Evolutionary conservation across 495 filamentous ascomycete genomes (phyloP).

Genomic region (Mytilinidion resinicola): DNA sequence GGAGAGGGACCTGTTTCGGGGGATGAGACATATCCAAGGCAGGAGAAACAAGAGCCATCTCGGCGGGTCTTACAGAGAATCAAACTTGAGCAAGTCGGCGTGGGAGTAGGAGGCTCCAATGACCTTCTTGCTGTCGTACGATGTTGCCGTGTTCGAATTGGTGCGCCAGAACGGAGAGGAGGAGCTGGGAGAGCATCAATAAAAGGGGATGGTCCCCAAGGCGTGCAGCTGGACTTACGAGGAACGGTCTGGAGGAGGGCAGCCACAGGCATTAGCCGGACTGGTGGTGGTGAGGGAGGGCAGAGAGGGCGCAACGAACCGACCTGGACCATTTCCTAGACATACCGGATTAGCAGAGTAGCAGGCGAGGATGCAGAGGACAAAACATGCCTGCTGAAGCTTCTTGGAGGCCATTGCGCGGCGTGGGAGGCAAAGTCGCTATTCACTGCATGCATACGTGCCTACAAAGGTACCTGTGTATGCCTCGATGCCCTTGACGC

Average conservation of each 20-base stretch:
- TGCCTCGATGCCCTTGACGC: neutral
- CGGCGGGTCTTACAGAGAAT: constrained; percentile 51
- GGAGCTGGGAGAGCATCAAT: constrained; percentile 9
- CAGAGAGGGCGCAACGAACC: constrained; percentile 57
- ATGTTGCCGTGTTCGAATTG: constrained; percentile 45
- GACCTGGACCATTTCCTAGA: constrained; percentile 98
- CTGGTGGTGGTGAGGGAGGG: constrained; percentile 22
- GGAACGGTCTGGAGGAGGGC: constrained; percentile 46
- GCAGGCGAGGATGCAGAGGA: neutral
- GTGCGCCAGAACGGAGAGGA: constrained; percentile 85
- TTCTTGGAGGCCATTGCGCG: constrained; percentile 29
- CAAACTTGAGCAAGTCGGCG: constrained; percentile 84
- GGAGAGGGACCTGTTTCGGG: constrained; percentile 45
- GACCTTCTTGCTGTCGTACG: constrained; percentile 67
- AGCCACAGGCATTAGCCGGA: constrained; percentile 13
- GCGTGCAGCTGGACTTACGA: constrained; percentile 44
- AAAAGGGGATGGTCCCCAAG: neutral
- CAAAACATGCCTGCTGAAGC: constrained; percentile 22
- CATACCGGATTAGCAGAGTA: neutral
- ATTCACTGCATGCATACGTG: neutral
- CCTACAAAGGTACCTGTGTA: neutral
- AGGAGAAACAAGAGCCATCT: neutral
- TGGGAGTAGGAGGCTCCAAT: constrained; percentile 95
- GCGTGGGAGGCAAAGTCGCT: neutral
- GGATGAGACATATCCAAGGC: constrained; percentile 1